A percentile compares a stretch with the other conserved stretches of the same genome.
phyloP scores from a whole-genome alignment of 495 filamentous ascomycete genomes.

The Trichodelitschia bisporula region DNA sequence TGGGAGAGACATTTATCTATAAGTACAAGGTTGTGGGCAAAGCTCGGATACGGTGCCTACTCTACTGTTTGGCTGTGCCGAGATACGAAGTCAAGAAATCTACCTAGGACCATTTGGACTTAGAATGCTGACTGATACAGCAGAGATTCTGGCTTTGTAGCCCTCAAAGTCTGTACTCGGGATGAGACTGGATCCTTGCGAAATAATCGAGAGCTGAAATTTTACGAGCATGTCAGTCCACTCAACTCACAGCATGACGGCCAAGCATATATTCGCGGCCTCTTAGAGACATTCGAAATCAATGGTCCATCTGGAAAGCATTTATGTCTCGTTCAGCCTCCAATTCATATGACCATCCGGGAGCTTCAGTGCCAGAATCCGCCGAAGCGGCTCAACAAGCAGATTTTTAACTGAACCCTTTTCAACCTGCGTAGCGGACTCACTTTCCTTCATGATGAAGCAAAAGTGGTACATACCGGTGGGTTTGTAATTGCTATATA shows the following conservation, averaged over 20 bases:
- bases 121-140: conserved; percentile 3
- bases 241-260: conserved; percentile 5
- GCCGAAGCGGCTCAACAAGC: conserved; percentile 4
- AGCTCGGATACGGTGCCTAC: conserved; percentile 27
- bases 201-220: conserved; percentile 5
- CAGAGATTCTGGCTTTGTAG: conserved; percentile 5
- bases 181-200: conserved; percentile 4
- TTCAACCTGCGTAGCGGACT: conserved; percentile 4
- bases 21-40: conserved; percentile 25
- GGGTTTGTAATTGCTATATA: conserved; percentile 2
- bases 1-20: conserved; percentile 22
- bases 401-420: conserved; percentile 5
- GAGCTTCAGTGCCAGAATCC: conserved; percentile 7
- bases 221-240: conserved; percentile 7
- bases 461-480: conserved; percentile 7
- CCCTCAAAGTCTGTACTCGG: conserved; percentile 8
- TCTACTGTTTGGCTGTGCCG: conserved; percentile 22
- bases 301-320: conserved; percentile 5
- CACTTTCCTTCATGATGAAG: conserved; percentile 7
- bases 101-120: conserved; percentile 2
- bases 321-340: conserved; percentile 7
- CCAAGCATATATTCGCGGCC: conserved; percentile 5
- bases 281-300: conserved; percentile 5
- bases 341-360: conserved; percentile 8
- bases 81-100: conserved; percentile 5